A percentile compares a stretch with the other conserved stretches of the same genome.
phyloP scores from a whole-genome alignment of 2,329 filamentous ascomycete species.

The Chaetomiaceae sp. region DNA sequence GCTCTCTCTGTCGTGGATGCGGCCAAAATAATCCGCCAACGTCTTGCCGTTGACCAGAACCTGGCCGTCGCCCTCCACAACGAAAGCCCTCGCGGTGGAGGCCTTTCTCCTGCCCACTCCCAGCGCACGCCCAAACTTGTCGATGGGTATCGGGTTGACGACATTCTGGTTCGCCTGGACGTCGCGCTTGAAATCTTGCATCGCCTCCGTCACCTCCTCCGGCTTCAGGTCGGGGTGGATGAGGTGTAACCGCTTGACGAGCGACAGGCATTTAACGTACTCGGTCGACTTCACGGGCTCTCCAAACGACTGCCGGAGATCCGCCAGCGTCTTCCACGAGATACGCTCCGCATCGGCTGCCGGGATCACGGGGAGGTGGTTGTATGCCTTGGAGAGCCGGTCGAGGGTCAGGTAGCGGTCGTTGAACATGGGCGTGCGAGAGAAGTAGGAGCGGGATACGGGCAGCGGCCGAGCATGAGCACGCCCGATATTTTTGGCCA shows the following conservation, averaged over 20 bases:
- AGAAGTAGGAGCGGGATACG: slow-evolving; percentile 90
- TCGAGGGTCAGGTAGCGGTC: slow-evolving; percentile 75
- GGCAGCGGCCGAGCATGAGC: slow-evolving; percentile 76
- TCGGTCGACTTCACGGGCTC: slow-evolving; percentile 71
- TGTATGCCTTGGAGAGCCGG: slow-evolving; percentile 65
- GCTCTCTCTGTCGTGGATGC: slow-evolving; percentile 90
- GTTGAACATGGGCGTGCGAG: slow-evolving; percentile 76
- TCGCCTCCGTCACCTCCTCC: slow-evolving; percentile 56
- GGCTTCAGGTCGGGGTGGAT: slow-evolving; percentile 79
- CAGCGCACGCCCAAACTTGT: slow-evolving; percentile 71
- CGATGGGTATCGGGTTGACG: slow-evolving; percentile 60
- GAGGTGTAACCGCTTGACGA: slow-evolving; percentile 75
- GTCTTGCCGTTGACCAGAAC: slow-evolving; percentile 84
- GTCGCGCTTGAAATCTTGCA: slow-evolving; percentile 68
- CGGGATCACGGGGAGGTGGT: slow-evolving; percentile 64
- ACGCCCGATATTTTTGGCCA: slow-evolving; percentile 29
- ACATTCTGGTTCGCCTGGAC: slow-evolving; percentile 66
- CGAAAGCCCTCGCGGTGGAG: slow-evolving; percentile 75
- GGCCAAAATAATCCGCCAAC: slow-evolving; percentile 75
- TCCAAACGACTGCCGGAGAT: slow-evolving; percentile 67
- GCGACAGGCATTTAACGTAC: slow-evolving; percentile 69
- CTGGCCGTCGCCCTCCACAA: slow-evolving; percentile 91
- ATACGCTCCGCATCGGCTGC: slow-evolving; percentile 64
- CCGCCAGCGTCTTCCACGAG: slow-evolving; percentile 73
- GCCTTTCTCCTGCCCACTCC: slow-evolving; percentile 85